Evolutionary conservation across 2,329 filamentous ascomycete species (phyloP).

Genomic region (Fusarium chlamydosporum): DNA sequence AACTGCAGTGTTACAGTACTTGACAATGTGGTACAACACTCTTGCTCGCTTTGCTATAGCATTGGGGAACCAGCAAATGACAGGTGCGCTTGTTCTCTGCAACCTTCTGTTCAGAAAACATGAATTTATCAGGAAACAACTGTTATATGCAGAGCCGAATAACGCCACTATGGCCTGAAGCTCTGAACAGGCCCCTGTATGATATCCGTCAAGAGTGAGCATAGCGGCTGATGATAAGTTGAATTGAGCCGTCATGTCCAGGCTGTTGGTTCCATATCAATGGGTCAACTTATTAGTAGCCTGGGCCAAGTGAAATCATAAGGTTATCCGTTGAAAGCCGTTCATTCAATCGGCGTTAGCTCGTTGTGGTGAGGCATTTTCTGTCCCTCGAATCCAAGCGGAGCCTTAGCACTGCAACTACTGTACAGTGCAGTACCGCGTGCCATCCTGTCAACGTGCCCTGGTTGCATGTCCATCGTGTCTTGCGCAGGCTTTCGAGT

Average conservation of each 20-base stretch:
- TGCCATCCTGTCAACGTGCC: conserved; percentile 14
- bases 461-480: not conserved
- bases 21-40: not conserved
- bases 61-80: conserved; percentile 10
- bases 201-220: conserved; percentile 3
- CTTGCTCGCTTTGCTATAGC: conserved; percentile 1
- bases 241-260: conserved; percentile 14
- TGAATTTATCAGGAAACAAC: conserved; percentile 5
- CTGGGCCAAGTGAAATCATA: conserved; percentile 21
- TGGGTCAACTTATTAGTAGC: conserved; percentile 23
- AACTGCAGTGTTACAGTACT: conserved; percentile 20
- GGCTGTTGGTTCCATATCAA: conserved; percentile 32
- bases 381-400: conserved; percentile 38
- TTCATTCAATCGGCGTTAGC: conserved; percentile 10
- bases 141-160: conserved; percentile 36
- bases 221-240: not conserved
- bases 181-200: not conserved
- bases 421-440: conserved; percentile 11
- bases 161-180: conserved; percentile 36
- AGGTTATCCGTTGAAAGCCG: conserved; percentile 35
- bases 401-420: conserved; percentile 38
- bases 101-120: conserved; percentile 23
- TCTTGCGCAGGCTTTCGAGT: conserved; percentile 41
- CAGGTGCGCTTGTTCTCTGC: conserved; percentile 34
- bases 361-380: conserved; percentile 46